A percentile compares a stretch with the other conserved stretches of the same genome.
Conservation (phyloP, 2,329 filamentous ascomycete genomes). For the Stachybotrys chlorohalonatus region DNA sequence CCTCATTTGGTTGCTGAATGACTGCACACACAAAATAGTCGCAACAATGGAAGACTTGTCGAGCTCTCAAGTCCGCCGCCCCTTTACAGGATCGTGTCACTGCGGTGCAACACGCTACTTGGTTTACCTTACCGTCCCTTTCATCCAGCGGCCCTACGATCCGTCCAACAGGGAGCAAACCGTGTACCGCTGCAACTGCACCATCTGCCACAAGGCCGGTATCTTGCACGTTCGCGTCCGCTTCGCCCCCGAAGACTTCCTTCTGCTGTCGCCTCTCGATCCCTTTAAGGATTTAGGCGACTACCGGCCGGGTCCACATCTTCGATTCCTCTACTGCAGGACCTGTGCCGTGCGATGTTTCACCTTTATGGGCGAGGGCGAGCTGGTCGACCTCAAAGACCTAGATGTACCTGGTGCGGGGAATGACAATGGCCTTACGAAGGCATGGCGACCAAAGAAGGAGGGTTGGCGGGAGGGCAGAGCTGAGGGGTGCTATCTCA, state of each 20-base stretch:
- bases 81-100: constrained; percentile 33
- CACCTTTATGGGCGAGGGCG: constrained; percentile 24
- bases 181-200: constrained; percentile 37
- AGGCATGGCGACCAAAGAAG: constrained; percentile 20
- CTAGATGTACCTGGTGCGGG: constrained; percentile 4
- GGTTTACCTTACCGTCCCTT: constrained; percentile 31
- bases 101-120: constrained; percentile 34
- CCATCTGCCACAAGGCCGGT: constrained; percentile 36
- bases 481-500: constrained; percentile 19
- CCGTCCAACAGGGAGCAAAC: constrained; percentile 5
- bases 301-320: constrained; percentile 23
- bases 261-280: constrained; percentile 31
- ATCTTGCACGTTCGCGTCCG: constrained; percentile 34
- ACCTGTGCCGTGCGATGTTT: constrained; percentile 36
- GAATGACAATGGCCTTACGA: constrained; percentile 3
- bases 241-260: constrained; percentile 29
- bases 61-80: constrained; percentile 1
- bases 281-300: constrained; percentile 27
- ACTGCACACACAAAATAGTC: too few species aligned
- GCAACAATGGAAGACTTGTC: background rate
- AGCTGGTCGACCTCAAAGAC: constrained; percentile 11
- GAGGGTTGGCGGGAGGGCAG: constrained; percentile 6
- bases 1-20: too few species aligned
- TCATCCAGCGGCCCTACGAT: background rate
- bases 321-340: constrained; percentile 37